Percentiles rank a stretch among this genome's conserved stretches.
These are phyloP conservation scores for Pterocarpus macrocarpus DNA, from an alignment of 306 rosid genomes.

Conservation along the genomic window DNA sequence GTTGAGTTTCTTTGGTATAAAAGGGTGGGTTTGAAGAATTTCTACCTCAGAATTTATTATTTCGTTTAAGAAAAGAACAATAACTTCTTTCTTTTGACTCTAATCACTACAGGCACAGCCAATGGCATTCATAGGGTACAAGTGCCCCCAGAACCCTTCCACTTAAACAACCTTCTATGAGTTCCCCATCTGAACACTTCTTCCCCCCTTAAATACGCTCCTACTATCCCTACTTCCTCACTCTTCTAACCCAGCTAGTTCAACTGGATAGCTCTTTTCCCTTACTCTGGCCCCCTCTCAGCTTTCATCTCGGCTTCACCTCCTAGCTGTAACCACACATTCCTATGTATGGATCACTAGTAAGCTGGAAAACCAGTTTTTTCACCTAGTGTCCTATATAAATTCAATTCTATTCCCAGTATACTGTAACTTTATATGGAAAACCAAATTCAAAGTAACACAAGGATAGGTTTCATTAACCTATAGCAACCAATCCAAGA, in stretches of 20 bases:
- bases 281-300: neutral
- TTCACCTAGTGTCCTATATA: constrained; percentile 23
- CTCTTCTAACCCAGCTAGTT: no score
- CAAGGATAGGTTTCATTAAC: neutral
- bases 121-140: neutral
- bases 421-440: constrained; percentile 7
- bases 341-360: constrained; percentile 20
- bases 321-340: neutral
- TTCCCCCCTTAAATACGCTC: neutral
- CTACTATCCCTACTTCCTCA: constrained; percentile 19
- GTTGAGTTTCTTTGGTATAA: constrained; percentile 5
- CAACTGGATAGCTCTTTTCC: no score
- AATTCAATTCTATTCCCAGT: neutral
- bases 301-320: neutral
- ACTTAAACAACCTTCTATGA: constrained; percentile 27
- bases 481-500: neutral
- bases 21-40: constrained; percentile 21
- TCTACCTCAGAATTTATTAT: constrained; percentile 2
- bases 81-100: neutral
- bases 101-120: constrained; percentile 22
- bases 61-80: constrained; percentile 17
- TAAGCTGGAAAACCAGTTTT: constrained; percentile 6
- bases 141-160: neutral
- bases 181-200: neutral
- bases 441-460: constrained; percentile 6